Evolutionary conservation across 768 basidiomycete genomes (phyloP), one percentile per base, ranked within the genome.

Genomic region (Hydnum rufescens): DNA sequence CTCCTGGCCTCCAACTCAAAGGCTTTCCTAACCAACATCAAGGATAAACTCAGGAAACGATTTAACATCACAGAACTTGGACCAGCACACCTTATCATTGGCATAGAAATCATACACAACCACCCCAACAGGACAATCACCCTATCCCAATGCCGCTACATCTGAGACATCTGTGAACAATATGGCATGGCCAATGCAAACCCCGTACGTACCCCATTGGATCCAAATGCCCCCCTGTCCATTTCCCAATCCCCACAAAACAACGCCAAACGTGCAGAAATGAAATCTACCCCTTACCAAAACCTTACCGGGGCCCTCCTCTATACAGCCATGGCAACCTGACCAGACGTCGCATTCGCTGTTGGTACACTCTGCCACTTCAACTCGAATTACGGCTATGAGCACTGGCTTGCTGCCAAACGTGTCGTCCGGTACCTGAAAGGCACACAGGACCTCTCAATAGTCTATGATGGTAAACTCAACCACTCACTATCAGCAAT

Each of bases 1-100:
- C 22, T 42, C n/a, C 6, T 54, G 13, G 13, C 42, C 22, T 18
- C 29, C 5, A 42, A 31, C 36, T 19, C 32, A 19, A 32, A 3
- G 26, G 43, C 1, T 1, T 3, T 23, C 5, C 32, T 55, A 3
- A 23, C 53, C 16, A 4, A 34, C 8, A 26, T 62, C 53, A 63
- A 63, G n/a, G 51, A 42, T 0, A 57, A 65, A 22, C 25, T 53
- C 25, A 53, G 25, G 3, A 43, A 51, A 34, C 52, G 55, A 26
- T 66, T 67, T 58, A 62, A 64, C 51, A 49, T 66, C 25, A 3
- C 22, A 4, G 53, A 54, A 13, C 53, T 54, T 23, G 51, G 53
- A 49, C 29, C 42, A 29, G 50, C 49, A 2, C 31, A 44, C 4
- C 57, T 19, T 13, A 32, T 54, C 51, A 26, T 54, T 2, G 36